A percentile compares a stretch with the other conserved stretches of the same genome.
Evolutionary conservation across 331 rosid genomes (phyloP).

Genomic region (Acacia concinna): DNA sequence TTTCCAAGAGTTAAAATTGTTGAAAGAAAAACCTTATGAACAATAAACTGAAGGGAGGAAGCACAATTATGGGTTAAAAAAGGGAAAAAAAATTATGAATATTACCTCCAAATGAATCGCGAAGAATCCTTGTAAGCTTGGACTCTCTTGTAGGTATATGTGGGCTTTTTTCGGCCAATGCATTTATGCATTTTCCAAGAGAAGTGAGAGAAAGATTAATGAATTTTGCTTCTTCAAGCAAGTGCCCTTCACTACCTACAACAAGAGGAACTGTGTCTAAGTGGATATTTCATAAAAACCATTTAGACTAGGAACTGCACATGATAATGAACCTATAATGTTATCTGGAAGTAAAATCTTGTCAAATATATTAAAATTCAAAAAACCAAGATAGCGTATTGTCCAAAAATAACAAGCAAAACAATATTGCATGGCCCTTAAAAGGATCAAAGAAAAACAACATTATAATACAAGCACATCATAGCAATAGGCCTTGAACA

Average conservation of each 20-base stretch:
- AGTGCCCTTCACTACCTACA: conserved; percentile 72
- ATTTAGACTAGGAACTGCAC: not conserved
- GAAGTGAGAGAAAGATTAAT: conserved; percentile 75
- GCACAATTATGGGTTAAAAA: not conserved
- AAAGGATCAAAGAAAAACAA: not conserved
- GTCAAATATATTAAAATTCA: not conserved
- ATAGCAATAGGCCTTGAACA: not conserved
- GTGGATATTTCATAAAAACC: not conserved
- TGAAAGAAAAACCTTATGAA: not conserved
- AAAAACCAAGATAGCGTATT: not conserved
- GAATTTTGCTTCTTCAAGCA: conserved; percentile 76
- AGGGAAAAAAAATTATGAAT: not conserved
- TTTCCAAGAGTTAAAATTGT: conserved; percentile 11
- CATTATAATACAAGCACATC: not conserved
- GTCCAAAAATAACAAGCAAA: not conserved
- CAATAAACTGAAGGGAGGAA: not conserved
- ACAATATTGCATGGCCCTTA: not conserved
- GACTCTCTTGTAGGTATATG: conserved; percentile 76
- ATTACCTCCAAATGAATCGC: conserved; percentile 79
- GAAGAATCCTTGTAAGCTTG: conserved; percentile 77
- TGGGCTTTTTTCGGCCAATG: conserved; percentile 69
- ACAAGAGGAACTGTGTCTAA: conserved; percentile 22
- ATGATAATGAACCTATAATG: not conserved
- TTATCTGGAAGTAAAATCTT: not conserved
- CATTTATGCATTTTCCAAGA: conserved; percentile 80